These are phyloP conservation scores for Populus euphratica DNA, from an alignment of 345 rosid genomes.

Conservation along the genomic window DNA sequence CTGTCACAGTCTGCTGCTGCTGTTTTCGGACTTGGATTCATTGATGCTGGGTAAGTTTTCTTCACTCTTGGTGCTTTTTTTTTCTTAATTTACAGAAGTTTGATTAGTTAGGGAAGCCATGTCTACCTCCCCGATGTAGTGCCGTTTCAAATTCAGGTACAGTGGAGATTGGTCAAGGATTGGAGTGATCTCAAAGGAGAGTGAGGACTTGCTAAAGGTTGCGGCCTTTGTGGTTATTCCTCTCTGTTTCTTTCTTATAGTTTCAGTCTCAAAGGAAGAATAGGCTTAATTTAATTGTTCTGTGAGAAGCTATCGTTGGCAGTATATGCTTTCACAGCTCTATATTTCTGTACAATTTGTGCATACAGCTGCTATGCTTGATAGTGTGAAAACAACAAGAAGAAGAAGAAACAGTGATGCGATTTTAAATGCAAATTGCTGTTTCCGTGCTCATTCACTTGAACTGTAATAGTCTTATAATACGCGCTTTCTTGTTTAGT, in stretches of 20 bases:
- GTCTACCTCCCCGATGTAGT: neutral
- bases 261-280: slow-evolving; percentile 42
- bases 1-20: slow-evolving; percentile 42
- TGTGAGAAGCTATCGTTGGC: no score
- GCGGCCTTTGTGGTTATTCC: slow-evolving; percentile 72
- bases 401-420: no score
- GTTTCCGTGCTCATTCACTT: no score
- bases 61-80: no score
- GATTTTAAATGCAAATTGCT: no score
- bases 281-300: slow-evolving; percentile 7
- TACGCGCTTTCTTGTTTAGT: no score
- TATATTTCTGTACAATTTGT: no score
- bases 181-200: slow-evolving; percentile 67
- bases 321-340: no score
- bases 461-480: no score
- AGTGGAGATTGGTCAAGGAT: slow-evolving; percentile 98
- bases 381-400: no score
- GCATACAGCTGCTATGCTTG: no score
- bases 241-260: slow-evolving; percentile 46
- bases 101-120: neutral
- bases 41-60: slow-evolving; percentile 69
- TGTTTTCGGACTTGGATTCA: slow-evolving; percentile 58
- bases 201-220: slow-evolving; percentile 58
- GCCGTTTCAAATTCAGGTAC: slow-evolving; percentile 39
- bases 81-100: neutral